Conservation (phyloP, 805 yeast genomes). For the Wickerhamiella qilinensis region DNA sequence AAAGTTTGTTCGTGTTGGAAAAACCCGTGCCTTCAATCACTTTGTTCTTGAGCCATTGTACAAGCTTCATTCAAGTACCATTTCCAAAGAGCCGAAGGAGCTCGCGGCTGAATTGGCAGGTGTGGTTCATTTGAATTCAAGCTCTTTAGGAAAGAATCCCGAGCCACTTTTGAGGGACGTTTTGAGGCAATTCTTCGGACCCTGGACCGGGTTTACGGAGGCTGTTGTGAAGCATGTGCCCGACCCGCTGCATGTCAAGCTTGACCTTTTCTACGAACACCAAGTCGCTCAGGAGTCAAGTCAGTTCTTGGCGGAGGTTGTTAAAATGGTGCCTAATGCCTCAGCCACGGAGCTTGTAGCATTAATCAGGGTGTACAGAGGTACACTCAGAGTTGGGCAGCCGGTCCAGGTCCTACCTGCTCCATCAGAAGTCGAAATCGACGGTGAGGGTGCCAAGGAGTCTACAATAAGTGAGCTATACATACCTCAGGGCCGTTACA, state of each 20-base stretch:
- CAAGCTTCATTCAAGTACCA: slow-evolving; percentile 47
- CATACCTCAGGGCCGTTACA: slow-evolving; percentile 59
- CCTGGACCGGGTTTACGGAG: slow-evolving; percentile 29
- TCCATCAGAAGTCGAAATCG: background rate
- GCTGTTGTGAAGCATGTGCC: background rate
- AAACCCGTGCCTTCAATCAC: slow-evolving; percentile 33
- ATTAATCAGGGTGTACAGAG: background rate
- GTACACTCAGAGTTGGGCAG: background rate
- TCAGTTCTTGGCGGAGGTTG: background rate
- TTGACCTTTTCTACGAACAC: too few species aligned
- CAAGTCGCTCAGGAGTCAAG: background rate
- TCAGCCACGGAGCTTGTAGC: background rate
- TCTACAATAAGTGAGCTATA: slow-evolving; percentile 20
- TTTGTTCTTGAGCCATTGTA: slow-evolving; percentile 69
- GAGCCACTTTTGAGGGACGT: slow-evolving; percentile 40
- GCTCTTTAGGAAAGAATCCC: slow-evolving; percentile 29
- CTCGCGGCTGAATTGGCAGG: slow-evolving; percentile 25
- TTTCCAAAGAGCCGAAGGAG: slow-evolving; percentile 30
- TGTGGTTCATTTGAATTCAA: slow-evolving; percentile 22
- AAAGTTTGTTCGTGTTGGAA: slow-evolving; percentile 28
- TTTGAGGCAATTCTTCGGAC: slow-evolving; percentile 37
- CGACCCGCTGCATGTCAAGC: background rate
- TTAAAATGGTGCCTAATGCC: background rate
- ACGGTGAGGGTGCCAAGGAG: background rate
- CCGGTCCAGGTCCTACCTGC: background rate